phyloP scores from a whole-genome alignment of 371 early-diverging fungal species.

The Mucor mucedo region DNA sequence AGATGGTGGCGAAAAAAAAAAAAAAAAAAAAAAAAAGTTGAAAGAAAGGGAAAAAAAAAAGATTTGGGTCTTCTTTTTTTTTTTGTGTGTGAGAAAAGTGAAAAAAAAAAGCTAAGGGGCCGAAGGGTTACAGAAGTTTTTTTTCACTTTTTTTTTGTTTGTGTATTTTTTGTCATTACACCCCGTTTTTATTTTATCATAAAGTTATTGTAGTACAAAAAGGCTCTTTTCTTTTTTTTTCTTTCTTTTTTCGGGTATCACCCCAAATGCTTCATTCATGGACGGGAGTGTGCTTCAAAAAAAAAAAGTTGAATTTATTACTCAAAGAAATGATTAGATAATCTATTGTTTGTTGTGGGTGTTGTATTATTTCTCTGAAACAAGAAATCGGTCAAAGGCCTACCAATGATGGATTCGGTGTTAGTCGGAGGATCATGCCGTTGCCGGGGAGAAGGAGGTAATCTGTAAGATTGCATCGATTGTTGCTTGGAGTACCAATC shows the following conservation, averaged over 20 bases:
- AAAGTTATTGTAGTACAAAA: too few species aligned
- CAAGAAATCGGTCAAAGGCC: conserved; percentile 42
- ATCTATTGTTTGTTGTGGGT: conserved; percentile 4
- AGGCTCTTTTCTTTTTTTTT: neutral
- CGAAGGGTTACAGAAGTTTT: conserved; percentile 31
- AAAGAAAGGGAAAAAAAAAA: conserved; percentile 8
- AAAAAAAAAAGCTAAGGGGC: conserved; percentile 26
- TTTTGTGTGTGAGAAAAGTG: conserved; percentile 12
- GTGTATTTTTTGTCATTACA: neutral
- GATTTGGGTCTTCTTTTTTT: neutral
- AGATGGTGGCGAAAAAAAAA: conserved; percentile 3
- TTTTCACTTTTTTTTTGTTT: neutral
- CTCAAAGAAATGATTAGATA: conserved; percentile 1
- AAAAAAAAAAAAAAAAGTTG: neutral
- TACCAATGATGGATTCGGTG: conserved; percentile 29
- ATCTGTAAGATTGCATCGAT: conserved; percentile 16
- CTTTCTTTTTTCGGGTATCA: conserved; percentile 5
- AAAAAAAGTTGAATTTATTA: neutral
- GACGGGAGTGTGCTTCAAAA: neutral
- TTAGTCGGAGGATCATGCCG: conserved; percentile 14
- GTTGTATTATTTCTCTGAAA: conserved; percentile 19
- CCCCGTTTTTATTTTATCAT: neutral
- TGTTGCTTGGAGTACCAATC: conserved; percentile 19
- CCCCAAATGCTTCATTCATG: conserved; percentile 1
- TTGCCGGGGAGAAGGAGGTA: conserved; percentile 26